Evolutionary conservation across 106 monocot genomes (phyloP).

Genomic region (Gastrodia elata): DNA sequence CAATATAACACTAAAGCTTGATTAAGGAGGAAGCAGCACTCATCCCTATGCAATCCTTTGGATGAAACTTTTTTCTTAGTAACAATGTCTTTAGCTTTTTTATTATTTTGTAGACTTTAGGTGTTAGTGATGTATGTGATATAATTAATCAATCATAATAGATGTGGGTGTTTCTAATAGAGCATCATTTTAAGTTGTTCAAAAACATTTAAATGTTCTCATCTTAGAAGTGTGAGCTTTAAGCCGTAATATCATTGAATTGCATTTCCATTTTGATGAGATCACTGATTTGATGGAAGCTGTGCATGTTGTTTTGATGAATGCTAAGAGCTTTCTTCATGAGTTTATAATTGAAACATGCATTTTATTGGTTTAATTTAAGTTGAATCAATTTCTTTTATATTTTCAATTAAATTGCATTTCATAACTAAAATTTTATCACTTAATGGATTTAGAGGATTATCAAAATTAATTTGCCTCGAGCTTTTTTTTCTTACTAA

Average conservation of each 20-base stretch:
- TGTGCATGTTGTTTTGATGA: constrained; percentile 4
- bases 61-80: not conserved
- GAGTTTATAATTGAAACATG: not conserved
- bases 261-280: not conserved
- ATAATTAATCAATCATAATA: not conserved
- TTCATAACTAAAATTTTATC: not conserved
- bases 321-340: not conserved
- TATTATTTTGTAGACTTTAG: not conserved
- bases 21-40: not conserved
- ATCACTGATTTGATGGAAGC: not conserved
- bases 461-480: not conserved
- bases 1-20: not conserved
- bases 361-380: not conserved
- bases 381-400: constrained; percentile 1
- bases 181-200: not conserved
- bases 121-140: not conserved
- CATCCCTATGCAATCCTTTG: not conserved
- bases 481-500: not conserved
- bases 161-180: not conserved
- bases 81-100: not conserved
- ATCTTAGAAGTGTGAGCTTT: not conserved
- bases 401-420: not conserved
- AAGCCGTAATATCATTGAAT: not conserved
- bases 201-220: not conserved
- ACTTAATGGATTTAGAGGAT: not conserved